Evolutionary conservation across 2,329 filamentous ascomycete species (phyloP).

Genomic region (Diaporthe capsici): DNA sequence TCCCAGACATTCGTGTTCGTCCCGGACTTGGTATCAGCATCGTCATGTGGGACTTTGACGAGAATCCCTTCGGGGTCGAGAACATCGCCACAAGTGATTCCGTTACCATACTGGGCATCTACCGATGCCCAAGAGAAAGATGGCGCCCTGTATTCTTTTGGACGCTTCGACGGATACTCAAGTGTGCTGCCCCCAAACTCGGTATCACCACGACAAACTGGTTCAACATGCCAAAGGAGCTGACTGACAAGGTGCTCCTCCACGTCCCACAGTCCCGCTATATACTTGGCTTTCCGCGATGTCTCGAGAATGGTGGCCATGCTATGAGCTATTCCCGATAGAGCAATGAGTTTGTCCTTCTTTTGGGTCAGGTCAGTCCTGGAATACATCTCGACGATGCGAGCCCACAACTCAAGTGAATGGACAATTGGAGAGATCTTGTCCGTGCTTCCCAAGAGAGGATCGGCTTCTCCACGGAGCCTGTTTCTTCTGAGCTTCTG

Average conservation of each 20-base stretch:
- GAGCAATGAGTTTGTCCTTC: slow-evolving; percentile 40
- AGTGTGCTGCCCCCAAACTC: not conserved
- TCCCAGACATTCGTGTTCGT: not conserved
- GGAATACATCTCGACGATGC: slow-evolving; percentile 26
- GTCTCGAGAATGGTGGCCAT: slow-evolving; percentile 10
- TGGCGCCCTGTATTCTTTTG: slow-evolving; percentile 29
- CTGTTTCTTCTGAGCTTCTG: not conserved
- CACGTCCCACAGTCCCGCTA: slow-evolving; percentile 27
- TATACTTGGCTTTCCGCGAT: slow-evolving; percentile 13
- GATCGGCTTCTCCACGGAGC: not conserved
- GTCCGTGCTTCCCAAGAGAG: not conserved
- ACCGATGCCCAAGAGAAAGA: slow-evolving; percentile 34
- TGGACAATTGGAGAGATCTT: not conserved
- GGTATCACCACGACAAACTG: not conserved
- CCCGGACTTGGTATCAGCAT: not conserved
- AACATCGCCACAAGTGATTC: slow-evolving; percentile 5
- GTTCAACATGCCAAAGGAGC: slow-evolving; percentile 24
- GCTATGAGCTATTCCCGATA: slow-evolving; percentile 34
- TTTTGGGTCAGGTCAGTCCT: slow-evolving; percentile 8
- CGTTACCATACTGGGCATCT: slow-evolving; percentile 15
- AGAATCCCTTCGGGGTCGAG: not conserved
- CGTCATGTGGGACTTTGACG: not conserved
- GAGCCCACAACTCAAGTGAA: slow-evolving; percentile 26
- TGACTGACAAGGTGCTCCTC: slow-evolving; percentile 14
- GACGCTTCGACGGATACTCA: slow-evolving; percentile 1